phyloP scores from a whole-genome alignment of 1,284 basidiomycete genomes.

The Leccinum ponderosum region DNA sequence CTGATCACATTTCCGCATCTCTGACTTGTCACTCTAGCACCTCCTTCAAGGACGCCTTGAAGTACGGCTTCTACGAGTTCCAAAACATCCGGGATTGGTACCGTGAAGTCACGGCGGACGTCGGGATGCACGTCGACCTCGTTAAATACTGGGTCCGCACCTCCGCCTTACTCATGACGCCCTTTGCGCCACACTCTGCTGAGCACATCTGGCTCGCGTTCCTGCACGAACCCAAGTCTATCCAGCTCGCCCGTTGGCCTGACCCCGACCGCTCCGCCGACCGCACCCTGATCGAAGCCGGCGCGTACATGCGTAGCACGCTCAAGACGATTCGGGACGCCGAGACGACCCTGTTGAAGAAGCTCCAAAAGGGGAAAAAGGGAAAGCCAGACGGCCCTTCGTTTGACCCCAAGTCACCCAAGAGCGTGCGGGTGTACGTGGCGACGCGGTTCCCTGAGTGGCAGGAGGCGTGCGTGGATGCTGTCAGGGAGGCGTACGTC shows the following conservation, averaged over 20 bases:
- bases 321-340: slow-evolving; percentile 92
- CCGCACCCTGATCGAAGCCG: slow-evolving; percentile 66
- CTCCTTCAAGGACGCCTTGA: slow-evolving; percentile 95
- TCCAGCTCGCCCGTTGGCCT: slow-evolving; percentile 86
- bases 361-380: slow-evolving; percentile 66
- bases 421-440: slow-evolving; percentile 87
- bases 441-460: slow-evolving; percentile 92
- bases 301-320: slow-evolving; percentile 82
- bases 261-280: slow-evolving; percentile 59
- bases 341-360: slow-evolving; percentile 78
- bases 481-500: slow-evolving; percentile 73
- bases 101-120: slow-evolving; percentile 85
- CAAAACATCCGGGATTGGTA: slow-evolving; percentile 96
- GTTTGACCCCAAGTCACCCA: slow-evolving; percentile 84
- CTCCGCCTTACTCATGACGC: slow-evolving; percentile 80
- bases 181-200: slow-evolving; percentile 94
- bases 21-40: slow-evolving; percentile 52
- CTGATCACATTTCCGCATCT: not conserved
- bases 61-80: slow-evolving; percentile 95
- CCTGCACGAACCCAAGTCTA: slow-evolving; percentile 72
- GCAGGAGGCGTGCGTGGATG: slow-evolving; percentile 85
- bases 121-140: slow-evolving; percentile 89
- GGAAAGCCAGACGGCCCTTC: slow-evolving; percentile 41
- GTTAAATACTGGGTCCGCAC: slow-evolving; percentile 81
- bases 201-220: slow-evolving; percentile 89